Evolutionary conservation across 2,329 filamentous ascomycete species (phyloP), one percentile per base, ranked within the genome.

Genomic region (Curvularia eragrostidis): DNA sequence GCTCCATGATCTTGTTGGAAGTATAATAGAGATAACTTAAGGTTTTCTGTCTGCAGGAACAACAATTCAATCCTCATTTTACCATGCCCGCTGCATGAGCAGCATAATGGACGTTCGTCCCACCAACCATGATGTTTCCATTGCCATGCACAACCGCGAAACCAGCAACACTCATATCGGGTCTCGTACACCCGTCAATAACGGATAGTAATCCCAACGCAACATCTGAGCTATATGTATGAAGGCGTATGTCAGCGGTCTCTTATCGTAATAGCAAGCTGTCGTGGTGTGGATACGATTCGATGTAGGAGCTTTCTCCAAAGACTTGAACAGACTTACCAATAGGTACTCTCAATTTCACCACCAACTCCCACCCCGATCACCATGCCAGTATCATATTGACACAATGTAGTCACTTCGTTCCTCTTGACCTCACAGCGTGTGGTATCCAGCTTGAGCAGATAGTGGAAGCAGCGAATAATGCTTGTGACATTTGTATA

Each of bases 381-480:
- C 0, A 54, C 19, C 13, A 56, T 42, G 10, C 47, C 39, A 8
- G 26, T 18, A 18, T 32, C 47, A 38, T 30, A 28, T 10, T 30
- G 49, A 39, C 48, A 52, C 48, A 56, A 15, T 8, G 15, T 36
- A 26, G 15, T 56, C 3, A 50, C 23, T 12, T 56, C 30, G 18
- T 48, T 55, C 7, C 48, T 42, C 28, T 54, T 52, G 21, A 36
- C 49, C 43, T 26, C 52, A 23, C 62, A 63, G 15, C 12, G 36
- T 5, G 42, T 48, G 2, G 42, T 58, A 8, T 52, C 62, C 2
- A 65, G 46, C n/a, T 26, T 54, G 13, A 28, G 51, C 8, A 63
- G 41, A 48, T 63, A 65, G 19, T 63, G 30, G 44, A 48, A 61
- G 52, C 61, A 65, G 12, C 52, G 46, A n/a, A 65, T 60, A 1